Evolutionary conservation across 306 rosid genomes (phyloP).

Genomic region (Cucurbita maxima): DNA sequence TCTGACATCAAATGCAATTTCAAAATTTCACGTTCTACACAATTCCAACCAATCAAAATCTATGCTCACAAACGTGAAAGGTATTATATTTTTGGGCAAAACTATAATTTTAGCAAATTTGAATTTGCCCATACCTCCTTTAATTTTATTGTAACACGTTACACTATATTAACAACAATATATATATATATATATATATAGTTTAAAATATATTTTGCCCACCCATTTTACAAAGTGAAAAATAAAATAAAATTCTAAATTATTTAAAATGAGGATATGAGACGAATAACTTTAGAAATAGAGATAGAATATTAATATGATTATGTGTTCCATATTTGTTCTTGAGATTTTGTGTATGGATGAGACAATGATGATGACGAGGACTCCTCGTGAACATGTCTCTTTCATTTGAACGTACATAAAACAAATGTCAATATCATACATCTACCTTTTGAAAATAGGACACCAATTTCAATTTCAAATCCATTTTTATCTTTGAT

Average conservation of each 20-base stretch:
- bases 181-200: too few relatives aligned
- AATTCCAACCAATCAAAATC: neutral
- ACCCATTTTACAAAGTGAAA: too few relatives aligned
- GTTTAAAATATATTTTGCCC: too few relatives aligned
- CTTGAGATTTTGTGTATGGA: neutral
- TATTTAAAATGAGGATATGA: too few relatives aligned
- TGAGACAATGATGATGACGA: neutral
- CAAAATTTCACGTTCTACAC: neutral
- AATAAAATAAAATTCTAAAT: too few relatives aligned
- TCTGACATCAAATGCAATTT: neutral
- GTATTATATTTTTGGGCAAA: neutral
- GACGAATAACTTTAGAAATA: neutral
- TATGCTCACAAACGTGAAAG: neutral
- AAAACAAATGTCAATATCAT: neutral
- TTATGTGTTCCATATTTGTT: neutral
- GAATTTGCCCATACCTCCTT: too few relatives aligned
- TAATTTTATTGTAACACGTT: too few relatives aligned
- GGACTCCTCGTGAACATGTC: neutral
- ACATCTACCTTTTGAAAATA: neutral
- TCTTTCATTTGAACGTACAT: neutral
- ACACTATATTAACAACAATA: too few relatives aligned
- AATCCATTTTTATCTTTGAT: too few relatives aligned
- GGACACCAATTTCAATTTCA: too few relatives aligned
- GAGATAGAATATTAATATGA: neutral
- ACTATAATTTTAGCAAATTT: too few relatives aligned